Percentiles rank a stretch among this genome's conserved stretches.
Evolutionary conservation across 2,329 filamentous ascomycete genomes (phyloP).

Genomic region (Venturia aucupariae): DNA sequence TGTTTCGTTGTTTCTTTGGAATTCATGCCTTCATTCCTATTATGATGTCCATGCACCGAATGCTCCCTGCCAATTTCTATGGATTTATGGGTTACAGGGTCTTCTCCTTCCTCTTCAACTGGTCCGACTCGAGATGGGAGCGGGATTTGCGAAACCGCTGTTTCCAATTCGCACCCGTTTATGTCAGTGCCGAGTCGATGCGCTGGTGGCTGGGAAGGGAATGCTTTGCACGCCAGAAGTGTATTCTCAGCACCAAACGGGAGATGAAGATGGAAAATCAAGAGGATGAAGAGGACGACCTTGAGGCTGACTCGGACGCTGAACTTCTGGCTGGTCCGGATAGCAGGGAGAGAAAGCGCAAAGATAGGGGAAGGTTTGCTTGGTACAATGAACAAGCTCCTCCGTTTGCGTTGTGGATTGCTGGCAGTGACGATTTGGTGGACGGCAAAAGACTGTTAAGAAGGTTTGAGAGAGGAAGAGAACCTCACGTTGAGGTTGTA

Average conservation of each 20-base stretch:
- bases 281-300: conserved; percentile 31
- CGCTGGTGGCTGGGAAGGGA: conserved; percentile 89
- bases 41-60: conserved; percentile 75
- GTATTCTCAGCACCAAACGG: conserved; percentile 72
- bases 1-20: conserved; percentile 78
- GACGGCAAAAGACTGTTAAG: conserved; percentile 67
- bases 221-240: conserved; percentile 77
- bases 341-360: conserved; percentile 19
- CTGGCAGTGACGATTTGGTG: conserved; percentile 73
- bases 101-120: conserved; percentile 82
- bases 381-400: conserved; percentile 79
- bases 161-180: conserved; percentile 89
- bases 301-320: conserved; percentile 20
- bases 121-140: conserved; percentile 81
- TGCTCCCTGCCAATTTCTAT: conserved; percentile 60
- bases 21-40: conserved; percentile 89
- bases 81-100: conserved; percentile 79
- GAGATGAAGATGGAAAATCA: conserved; percentile 54
- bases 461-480: conserved; percentile 65
- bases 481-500: conserved; percentile 72
- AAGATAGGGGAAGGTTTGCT: conserved; percentile 38
- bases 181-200: conserved; percentile 84
- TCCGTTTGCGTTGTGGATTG: conserved; percentile 82
- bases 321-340: not conserved
- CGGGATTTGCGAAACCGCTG: conserved; percentile 66